These are phyloP conservation scores for Cyanidioschyzon merolae DNA, from an alignment of 23 red algal species.

Conservation along the genomic window DNA sequence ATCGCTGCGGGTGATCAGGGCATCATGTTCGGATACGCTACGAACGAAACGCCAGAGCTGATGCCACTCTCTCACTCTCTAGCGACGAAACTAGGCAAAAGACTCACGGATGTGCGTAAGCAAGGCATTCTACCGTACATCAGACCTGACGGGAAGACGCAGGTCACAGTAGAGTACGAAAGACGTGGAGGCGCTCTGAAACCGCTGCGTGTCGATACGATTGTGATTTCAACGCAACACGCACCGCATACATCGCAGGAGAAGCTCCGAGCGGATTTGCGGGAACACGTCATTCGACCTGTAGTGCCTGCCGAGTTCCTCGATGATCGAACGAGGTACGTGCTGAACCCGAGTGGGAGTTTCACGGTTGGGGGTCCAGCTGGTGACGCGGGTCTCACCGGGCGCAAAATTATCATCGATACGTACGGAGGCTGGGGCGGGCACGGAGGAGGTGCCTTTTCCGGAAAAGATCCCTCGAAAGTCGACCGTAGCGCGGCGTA, in stretches of 20 bases:
- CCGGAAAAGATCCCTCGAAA: constrained; percentile 98
- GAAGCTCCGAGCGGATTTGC: constrained; percentile 79
- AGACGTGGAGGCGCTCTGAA: constrained; percentile 61
- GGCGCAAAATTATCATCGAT: constrained; percentile 99
- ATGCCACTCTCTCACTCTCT: constrained; percentile 88
- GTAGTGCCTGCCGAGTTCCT: constrained; percentile 87
- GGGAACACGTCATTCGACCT: constrained; percentile 87
- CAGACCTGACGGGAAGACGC: constrained; percentile 91
- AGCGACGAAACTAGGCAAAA: constrained; percentile 77
- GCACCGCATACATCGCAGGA: constrained; percentile 68
- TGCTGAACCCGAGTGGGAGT: constrained; percentile 86
- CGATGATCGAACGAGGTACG: constrained; percentile 69
- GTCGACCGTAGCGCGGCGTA: constrained; percentile 96
- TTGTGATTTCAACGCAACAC: constrained; percentile 94
- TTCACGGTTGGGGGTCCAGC: constrained; percentile 96
- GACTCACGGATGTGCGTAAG: constrained; percentile 90
- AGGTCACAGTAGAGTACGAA: constrained; percentile 96
- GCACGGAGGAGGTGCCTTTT: constrained; percentile 98
- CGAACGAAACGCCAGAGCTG: constrained; percentile 58
- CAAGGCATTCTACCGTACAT: constrained; percentile 79
- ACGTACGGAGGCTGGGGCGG: constrained; percentile 99
- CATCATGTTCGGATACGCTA: constrained; percentile 98
- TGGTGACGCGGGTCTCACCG: constrained; percentile 95
- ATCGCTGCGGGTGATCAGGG: constrained; percentile 94
- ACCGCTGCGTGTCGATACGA: constrained; percentile 70